Conservation (phyloP, 129 eudicot species). For the Deinandra increscens region DNA sequence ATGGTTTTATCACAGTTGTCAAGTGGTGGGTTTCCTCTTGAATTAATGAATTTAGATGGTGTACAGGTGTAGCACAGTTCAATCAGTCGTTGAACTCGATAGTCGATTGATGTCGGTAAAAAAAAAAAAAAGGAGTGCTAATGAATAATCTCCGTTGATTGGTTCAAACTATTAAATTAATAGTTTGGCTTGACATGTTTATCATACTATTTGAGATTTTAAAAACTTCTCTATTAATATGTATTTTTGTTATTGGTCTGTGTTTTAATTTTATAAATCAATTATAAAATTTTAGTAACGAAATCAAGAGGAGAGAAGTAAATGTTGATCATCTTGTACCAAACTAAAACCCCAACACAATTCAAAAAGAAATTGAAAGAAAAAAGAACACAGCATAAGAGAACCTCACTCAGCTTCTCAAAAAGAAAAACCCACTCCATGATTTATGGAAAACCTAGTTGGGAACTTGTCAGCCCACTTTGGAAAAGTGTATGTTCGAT, state of each 20-base stretch:
- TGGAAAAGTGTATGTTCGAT: neutral
- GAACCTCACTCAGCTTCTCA: neutral
- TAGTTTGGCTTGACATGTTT: too few relatives aligned
- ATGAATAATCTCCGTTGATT: too few relatives aligned
- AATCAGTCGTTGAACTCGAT: too few relatives aligned
- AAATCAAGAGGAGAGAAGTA: neutral
- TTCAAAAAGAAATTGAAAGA: neutral
- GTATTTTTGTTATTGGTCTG: neutral
- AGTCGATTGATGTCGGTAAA: too few relatives aligned
- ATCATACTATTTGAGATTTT: too few relatives aligned
- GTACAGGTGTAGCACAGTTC: too few relatives aligned
- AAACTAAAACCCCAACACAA: neutral
- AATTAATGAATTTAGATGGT: too few relatives aligned
- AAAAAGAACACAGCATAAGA: neutral
- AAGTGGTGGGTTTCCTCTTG: too few relatives aligned
- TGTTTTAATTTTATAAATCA: neutral
- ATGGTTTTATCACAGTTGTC: too few relatives aligned
- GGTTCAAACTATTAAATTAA: too few relatives aligned
- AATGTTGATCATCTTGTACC: neutral
- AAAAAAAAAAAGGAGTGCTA: too few relatives aligned
- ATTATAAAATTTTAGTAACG: neutral
- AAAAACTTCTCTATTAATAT: too few relatives aligned
- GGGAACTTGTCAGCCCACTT: conserved; percentile 14
- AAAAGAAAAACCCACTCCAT: conserved; percentile 7
- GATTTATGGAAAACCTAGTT: conserved; percentile 11